Conservation (phyloP, 2,329 filamentous ascomycete genomes). For the Alternaria rosae region DNA sequence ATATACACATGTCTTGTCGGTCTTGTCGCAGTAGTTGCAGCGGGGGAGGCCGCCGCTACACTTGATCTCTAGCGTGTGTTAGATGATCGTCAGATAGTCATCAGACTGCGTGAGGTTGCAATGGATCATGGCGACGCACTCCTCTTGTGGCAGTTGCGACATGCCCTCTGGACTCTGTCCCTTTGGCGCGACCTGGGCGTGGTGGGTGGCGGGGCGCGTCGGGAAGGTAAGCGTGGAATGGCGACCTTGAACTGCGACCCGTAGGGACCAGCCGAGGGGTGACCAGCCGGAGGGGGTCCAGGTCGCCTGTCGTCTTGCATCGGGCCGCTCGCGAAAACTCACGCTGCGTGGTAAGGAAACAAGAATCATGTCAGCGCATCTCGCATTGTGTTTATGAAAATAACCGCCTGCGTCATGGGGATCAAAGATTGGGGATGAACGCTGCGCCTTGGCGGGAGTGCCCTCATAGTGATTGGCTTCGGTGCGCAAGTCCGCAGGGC, state of each 20-base stretch:
- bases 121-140: conserved; percentile 12
- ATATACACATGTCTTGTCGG: conserved; percentile 38
- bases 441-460: not conserved
- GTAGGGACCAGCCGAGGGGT: not conserved
- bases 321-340: conserved; percentile 5
- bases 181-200: conserved; percentile 11
- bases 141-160: conserved; percentile 23
- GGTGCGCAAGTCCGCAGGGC: not conserved
- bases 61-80: conserved; percentile 38
- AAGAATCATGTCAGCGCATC: conserved; percentile 1
- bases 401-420: conserved; percentile 7
- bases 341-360: not conserved
- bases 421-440: not conserved
- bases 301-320: conserved; percentile 12
- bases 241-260: conserved; percentile 12
- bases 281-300: not conserved
- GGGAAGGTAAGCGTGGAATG: conserved; percentile 13
- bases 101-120: not conserved
- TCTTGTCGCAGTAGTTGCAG: conserved; percentile 41
- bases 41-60: conserved; percentile 42
- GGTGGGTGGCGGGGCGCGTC: conserved; percentile 7
- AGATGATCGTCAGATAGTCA: not conserved
- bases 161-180: conserved; percentile 18
- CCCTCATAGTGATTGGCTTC: conserved; percentile 7
- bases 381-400: not conserved